Evolutionary conservation across 306 rosid species (phyloP), one percentile per base, ranked within the genome.

Genomic region (Fragaria vesca): DNA sequence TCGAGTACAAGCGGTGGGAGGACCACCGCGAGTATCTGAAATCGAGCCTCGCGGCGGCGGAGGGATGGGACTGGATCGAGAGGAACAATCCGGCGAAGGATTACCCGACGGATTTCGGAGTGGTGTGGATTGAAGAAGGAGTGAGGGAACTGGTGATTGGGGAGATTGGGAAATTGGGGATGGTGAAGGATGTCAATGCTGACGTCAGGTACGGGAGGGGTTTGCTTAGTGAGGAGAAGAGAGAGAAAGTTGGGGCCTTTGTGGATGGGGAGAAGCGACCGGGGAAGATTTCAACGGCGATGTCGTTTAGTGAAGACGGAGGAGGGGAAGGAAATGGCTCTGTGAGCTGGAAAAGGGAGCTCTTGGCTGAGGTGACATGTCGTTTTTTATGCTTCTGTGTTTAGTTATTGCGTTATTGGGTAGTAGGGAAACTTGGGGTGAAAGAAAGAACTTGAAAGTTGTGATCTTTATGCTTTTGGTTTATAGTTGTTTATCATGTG

Each of bases 11-110:
- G 73, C 57, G 69, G 54, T 87, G 91, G 71, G 84, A 86, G 18
- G 85, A 81, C 55, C 96, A 89, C 79, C 89, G 89, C 9, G 72
- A 79, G 3, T 95, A 95, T 75, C 87, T 95, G 34, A 80, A 85
- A 65, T 86, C 86, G 24, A 68, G 77, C 8, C 74, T 92, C 18
- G 46, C 30, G 32, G 12, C 63, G 13, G 12, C 63, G 65, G 71
- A 66, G 18, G 93, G 93, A 16, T 95, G 97, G 99, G 82, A 76
- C 18, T 95, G 99, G 99, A 89, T 95, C 89, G 89, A 87, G 69
- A 84, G 99, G 73, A 84, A 82, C 43, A 95, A 95, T 80, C 93
- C 97, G 17, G 97, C 97, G 8, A 43, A 89, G 15, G 81, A 82
- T 70, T 95, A 73, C 72, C 99, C 96, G 15, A 93, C 99, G 36